A percentile compares a stretch with the other conserved stretches of the same genome.
Evolutionary conservation across 2,329 filamentous ascomycete genomes (phyloP).

Genomic region (Aspergillus candidus): DNA sequence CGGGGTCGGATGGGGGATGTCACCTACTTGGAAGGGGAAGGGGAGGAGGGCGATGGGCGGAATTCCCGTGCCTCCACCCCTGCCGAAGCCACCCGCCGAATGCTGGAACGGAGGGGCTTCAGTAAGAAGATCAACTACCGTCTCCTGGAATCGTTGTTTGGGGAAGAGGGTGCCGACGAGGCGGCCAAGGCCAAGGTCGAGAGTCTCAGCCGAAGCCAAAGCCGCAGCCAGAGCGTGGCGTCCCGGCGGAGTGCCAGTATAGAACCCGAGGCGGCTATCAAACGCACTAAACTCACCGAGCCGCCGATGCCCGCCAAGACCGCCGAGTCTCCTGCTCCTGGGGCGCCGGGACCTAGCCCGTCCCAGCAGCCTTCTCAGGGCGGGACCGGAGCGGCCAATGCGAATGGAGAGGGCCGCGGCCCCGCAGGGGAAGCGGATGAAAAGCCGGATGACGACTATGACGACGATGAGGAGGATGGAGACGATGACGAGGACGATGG

Average conservation of each 20-base stretch:
- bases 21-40: slow-evolving; percentile 40
- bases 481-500: slow-evolving; percentile 29
- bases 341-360: slow-evolving; percentile 3
- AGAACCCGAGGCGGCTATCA: slow-evolving; percentile 17
- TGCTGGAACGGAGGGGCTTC: slow-evolving; percentile 61
- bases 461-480: slow-evolving; percentile 28
- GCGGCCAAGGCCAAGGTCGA: slow-evolving; percentile 24
- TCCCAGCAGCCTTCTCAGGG: slow-evolving; percentile 2
- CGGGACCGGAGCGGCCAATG: slow-evolving; percentile 6
- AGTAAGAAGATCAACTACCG: slow-evolving; percentile 70
- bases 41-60: slow-evolving; percentile 58
- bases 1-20: slow-evolving; percentile 44
- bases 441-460: slow-evolving; percentile 18
- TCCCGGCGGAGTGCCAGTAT: slow-evolving; percentile 26
- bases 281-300: slow-evolving; percentile 13
- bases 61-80: slow-evolving; percentile 61
- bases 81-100: slow-evolving; percentile 62
- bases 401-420: slow-evolving; percentile 11
- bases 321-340: slow-evolving; percentile 10
- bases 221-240: slow-evolving; percentile 30
- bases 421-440: slow-evolving; percentile 10
- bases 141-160: slow-evolving; percentile 35
- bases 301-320: slow-evolving; percentile 13
- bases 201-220: slow-evolving; percentile 26
- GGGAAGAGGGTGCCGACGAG: slow-evolving; percentile 29